Percentiles rank a stretch among this genome's conserved stretches.
Evolutionary conservation across 768 basidiomycete species (phyloP).

Genomic region (Suillus lakei): DNA sequence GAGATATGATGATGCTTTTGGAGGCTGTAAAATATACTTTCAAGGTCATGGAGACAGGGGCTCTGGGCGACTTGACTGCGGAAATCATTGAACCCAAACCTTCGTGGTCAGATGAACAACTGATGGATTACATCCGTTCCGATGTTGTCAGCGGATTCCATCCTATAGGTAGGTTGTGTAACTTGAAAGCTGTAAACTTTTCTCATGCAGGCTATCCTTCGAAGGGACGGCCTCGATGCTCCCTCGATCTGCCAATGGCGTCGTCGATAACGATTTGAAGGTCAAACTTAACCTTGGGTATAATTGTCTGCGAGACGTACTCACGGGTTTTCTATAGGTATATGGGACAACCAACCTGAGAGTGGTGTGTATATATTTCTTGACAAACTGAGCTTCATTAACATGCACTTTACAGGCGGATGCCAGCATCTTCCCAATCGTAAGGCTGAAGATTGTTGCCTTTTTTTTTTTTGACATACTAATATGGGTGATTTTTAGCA

Average conservation of each 20-base stretch:
- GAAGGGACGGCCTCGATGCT: conserved; percentile 24
- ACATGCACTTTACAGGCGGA: conserved; percentile 19
- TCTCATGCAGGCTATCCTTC: not conserved
- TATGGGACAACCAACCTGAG: conserved; percentile 22
- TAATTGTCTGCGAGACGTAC: not conserved
- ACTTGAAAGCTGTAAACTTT: not conserved
- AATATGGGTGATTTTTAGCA: conserved; percentile 13
- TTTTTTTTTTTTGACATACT: not conserved
- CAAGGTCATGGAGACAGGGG: conserved; percentile 20
- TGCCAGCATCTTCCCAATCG: conserved; percentile 21
- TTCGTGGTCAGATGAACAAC: conserved; percentile 19
- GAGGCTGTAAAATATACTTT: conserved; percentile 17
- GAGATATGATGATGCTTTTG: conserved; percentile 23
- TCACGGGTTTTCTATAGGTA: conserved; percentile 4
- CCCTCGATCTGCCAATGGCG: conserved; percentile 19
- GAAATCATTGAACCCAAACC: conserved; percentile 20
- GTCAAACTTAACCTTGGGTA: not conserved
- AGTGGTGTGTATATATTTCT: conserved; percentile 12
- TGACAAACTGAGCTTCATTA: not conserved
- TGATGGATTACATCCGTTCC: conserved; percentile 18
- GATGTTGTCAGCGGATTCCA: conserved; percentile 13
- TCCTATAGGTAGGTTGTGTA: conserved; percentile 14
- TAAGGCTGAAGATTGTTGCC: not conserved
- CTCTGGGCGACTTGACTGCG: conserved; percentile 16
- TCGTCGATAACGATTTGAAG: conserved; percentile 21